Conservation (phyloP, 2,329 filamentous ascomycete genomes). For the Aspergillaceae sp. region DNA sequence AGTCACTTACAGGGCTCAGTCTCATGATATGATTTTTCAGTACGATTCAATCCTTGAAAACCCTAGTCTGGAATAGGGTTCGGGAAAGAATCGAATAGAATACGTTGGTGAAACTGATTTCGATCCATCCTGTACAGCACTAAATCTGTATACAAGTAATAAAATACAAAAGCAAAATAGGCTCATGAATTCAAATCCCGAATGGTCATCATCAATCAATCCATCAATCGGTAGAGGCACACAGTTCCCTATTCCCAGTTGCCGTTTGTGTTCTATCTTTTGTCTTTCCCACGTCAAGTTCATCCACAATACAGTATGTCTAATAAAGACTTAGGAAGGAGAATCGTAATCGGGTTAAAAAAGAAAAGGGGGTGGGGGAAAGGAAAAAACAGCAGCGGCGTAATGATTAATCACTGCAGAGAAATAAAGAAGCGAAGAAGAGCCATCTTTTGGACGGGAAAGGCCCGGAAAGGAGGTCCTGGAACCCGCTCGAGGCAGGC, state of each 20-base stretch:
- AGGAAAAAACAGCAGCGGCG: no score
- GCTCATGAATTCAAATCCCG: constrained; percentile 4
- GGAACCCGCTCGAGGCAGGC: no score
- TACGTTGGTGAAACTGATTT: neutral
- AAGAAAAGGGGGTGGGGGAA: neutral
- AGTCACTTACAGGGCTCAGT: no score
- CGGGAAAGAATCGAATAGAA: neutral
- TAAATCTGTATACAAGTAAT: constrained; percentile 5
- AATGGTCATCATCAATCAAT: constrained; percentile 6
- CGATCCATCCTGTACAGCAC: neutral
- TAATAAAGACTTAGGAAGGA: neutral
- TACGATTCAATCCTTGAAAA: neutral
- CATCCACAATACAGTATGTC: no score
- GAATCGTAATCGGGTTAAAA: neutral
- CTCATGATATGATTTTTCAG: neutral
- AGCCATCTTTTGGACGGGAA: no score
- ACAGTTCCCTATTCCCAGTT: neutral
- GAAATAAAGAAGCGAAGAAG: no score
- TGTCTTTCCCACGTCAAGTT: no score
- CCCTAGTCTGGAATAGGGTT: neutral
- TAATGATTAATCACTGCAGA: no score
- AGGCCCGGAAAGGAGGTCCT: no score
- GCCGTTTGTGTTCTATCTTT: no score
- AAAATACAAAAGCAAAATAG: neutral
- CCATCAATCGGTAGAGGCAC: neutral